Evolutionary conservation across 108 stramenopile genomes (phyloP).

Genomic region (Mediolabrus comicus): DNA sequence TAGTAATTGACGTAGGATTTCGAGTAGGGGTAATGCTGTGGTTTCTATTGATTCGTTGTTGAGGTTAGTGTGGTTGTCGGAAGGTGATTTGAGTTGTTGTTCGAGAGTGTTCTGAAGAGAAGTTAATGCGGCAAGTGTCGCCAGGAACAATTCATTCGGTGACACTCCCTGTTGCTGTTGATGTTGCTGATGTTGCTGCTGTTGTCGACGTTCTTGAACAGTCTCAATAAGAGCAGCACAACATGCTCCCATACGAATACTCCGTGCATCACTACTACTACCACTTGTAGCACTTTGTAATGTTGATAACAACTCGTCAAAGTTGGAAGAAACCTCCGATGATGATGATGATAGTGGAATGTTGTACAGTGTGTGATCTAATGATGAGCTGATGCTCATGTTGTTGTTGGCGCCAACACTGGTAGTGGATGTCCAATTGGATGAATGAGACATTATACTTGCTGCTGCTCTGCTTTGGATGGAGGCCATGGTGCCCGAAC

Average conservation of each 20-base stretch:
- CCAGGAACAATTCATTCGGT: conserved; percentile 38
- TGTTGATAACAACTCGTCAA: not conserved
- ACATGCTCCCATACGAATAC: conserved; percentile 12
- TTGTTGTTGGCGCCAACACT: not conserved
- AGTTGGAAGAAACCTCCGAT: not conserved
- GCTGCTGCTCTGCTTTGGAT: not conserved
- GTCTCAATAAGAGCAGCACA: conserved; percentile 25
- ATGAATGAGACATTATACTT: not conserved
- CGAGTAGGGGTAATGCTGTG: conserved; percentile 51
- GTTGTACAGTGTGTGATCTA: not conserved
- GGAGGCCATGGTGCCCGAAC: not conserved
- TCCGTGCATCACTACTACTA: conserved; percentile 6
- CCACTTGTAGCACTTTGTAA: conserved; percentile 3
- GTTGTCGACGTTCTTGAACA: conserved; percentile 15
- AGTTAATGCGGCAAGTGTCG: conserved; percentile 20
- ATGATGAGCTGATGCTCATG: not conserved
- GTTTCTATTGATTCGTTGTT: conserved; percentile 11
- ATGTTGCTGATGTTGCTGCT: not conserved
- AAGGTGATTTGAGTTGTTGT: not conserved
- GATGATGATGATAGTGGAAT: not conserved
- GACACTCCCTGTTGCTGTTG: conserved; percentile 1
- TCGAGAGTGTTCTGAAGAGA: conserved; percentile 19
- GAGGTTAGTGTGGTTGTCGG: not conserved
- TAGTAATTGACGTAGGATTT: conserved; percentile 48
- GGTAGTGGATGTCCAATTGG: not conserved